Base-by-base conservation (phyloP, 2,329 filamentous ascomycete species). In the Neonectria punicea region DNA sequence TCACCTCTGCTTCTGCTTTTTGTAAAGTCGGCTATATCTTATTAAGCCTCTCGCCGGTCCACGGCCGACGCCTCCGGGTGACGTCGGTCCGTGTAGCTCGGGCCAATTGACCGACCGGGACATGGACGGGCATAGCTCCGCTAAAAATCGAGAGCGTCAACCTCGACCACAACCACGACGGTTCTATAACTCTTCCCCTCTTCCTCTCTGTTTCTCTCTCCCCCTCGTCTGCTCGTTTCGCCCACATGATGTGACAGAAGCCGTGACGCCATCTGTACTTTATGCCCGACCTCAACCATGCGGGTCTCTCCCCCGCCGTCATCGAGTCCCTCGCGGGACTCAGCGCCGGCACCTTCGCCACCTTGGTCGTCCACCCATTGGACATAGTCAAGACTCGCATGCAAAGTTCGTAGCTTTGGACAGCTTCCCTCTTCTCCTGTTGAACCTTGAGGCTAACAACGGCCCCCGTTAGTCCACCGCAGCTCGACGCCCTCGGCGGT, bases 331-430 rank as follows among this genome's bases (percentile, higher is more conserved):
- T 94, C 78, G 93, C 96, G 67, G 96, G 96, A 73, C 91, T 99
- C 80, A 92, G 91, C 69, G 96, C 96, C 65, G 96, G 96, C 67
- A 87, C 93, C 61, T 87, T 94, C 72, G 92, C 94, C 58, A 98
- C 96, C 25, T 85, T 98, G 53, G 90, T 90, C 61, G 92, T 96
- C 57, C 95, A 98, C 78, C 96, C 96, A 34, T 89, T 99, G 65
- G 96, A 99, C 81, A 90, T 99, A 69, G 90, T 98, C 78, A 99
- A 99, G 85, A 98, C 95, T 66, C 92, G 96, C 69, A 89, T 99
- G 77, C 96, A 99, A 83, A 90, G 93, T 94, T 82, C 63, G 82
- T 32, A 16, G 13, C 25, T 14, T 20, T 53, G n/a, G 56, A 20
- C 22, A 39, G n/a, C 28, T 4, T 61, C 43, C 22, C 18, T 22